Base-by-base conservation (phyloP, 352 stramenopile species). In the Phytopythium delawarense region DNA sequence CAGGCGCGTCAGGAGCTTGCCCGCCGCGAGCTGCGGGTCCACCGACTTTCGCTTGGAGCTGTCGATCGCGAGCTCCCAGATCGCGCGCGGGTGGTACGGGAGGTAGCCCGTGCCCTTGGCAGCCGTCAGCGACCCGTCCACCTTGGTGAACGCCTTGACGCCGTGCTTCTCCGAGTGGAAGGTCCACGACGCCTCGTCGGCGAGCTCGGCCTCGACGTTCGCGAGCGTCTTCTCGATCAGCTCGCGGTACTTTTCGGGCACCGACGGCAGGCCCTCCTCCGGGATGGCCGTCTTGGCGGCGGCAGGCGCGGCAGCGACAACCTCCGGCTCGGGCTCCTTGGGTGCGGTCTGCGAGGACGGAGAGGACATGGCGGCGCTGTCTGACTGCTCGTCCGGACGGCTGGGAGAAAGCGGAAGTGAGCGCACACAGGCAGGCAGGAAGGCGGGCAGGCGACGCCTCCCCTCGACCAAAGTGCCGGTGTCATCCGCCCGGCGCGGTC, bases 91-190 rank as follows among this genome's bases (percentile, higher is more conserved):
- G 58, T 84, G 74, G 61, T 79, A 83, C 21, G 77, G 66, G 54
- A 92, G 32, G 48, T 69, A 78, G 13, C 79, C 81, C 13, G 76
- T 67, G 25, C 79, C 83, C 58, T 82, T 89, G 32, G 76, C 75
- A 0, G 81, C 74, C 1, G 79, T 87, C 40, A 92, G 70, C 46
- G 77, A 84, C 15, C 84, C 81, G 55, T 91, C 84, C 11, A 88
- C 61, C 55, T 83, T 88, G 30, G 73, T 87, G 63, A 77, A 91
- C 28, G 78, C 75, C 63, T 84, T 86, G 44, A 92, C 70, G 34
- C 81, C 84, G 39, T 88, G 62, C 67, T 88, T 88, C 50, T 91
- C 81, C 34, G 75, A 84, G 59, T 90, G 75, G 54, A 86, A 85
- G 55, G 78, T 79, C 81, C 81, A 92, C 16, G 79, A 72, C 2